Base-by-base conservation (phyloP, 768 basidiomycete species). In the Chalciporus piperatus region DNA sequence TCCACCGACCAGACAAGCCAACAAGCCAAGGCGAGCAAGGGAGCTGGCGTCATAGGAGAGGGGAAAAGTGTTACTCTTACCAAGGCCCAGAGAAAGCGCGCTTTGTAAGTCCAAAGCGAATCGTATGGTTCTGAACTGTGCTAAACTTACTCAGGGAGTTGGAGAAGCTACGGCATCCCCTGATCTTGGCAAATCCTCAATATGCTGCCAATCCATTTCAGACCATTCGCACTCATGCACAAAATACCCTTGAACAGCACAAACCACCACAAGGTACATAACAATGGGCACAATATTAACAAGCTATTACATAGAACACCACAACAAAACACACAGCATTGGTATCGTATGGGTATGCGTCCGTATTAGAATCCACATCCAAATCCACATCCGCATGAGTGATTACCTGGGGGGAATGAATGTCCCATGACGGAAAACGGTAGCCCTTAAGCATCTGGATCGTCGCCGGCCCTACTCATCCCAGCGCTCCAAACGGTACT, bases 401-500 rank as follows among this genome's bases (percentile, higher is more conserved):
- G 54, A 32, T 55, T 51, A 45, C 39, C 49, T 53, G 16, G 41
- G 35, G 25, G 37, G 44, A 51, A 48, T 20, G 39, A 47, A 9
- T 6, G 17, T 43, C 28, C 43, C 37, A 42, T 35, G 27, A 47
- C 40, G 8, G 20, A 33, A 30, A 17, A 25, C 35, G 17, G 3
- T 8, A 12, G 14, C 16, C 16, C 55, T 60, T 55, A 73, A 45
- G 65, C 65, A 13, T 74, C 76, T 33, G 61, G 62, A 50, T 74
- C 69, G 39, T 83, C 80, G 40, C 73, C 83, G 23, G 78, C 73
- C 44, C 74, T 84, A 58, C 83, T 82, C 84, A 89, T 84, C 28
- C 89, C 89, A 45, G 89, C 89, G 65, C 90, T 92, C 85, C 86
- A 92, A 25, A 92, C 87, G 1, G 90, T 92, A 67, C 87, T 88